Base-by-base conservation (phyloP, 2,329 filamentous ascomycete species). In the Monosporascus ibericus region DNA sequence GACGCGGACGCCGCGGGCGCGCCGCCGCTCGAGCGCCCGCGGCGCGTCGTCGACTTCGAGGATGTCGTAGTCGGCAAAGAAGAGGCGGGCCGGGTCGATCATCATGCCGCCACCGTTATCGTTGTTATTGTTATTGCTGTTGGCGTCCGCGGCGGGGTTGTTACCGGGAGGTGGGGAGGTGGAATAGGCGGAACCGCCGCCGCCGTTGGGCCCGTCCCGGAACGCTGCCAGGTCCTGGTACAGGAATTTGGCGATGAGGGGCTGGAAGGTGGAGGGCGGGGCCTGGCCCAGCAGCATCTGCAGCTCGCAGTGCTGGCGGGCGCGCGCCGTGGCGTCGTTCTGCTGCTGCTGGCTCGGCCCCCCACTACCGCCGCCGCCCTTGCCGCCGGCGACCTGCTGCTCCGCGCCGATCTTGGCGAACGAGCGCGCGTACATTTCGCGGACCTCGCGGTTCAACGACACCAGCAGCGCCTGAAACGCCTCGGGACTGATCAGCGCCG, bases 1-100 rank as follows among this genome's bases (percentile, higher is more conserved):
- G 6, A 83, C 68, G 50, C 76, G 73, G 6, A 63, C 58, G 1
- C 70, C 69, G 38, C 61, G 69, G 2, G 66, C 65, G 53, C 65
- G 69, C 52, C 70, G 69, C 20, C 64, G 62, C 3, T 65, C 68
- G 14, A 81, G 64, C 5, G 77, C 80, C 18, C 72, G 71, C 15
- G 70, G 69, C 54, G 85, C 81, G 50, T 85, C 78, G 9, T 79
- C 77, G 15, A 90, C 73, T 5, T 87, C 86, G 11, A 94, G 74
- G 65, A 88, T 80, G 48, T 76, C 76, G 51, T 85, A 89, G 64
- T 94, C 82, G 48, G 82, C 81, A 68, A 90, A 87, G 70, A 88
- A 88, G 48, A 95, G 75, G 55, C 78, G 78, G 9, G 85, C 80
- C 27, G 82, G 78, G 58, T 94, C 83, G 11, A 85, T 77, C 51